Evolutionary conservation across 768 basidiomycete genomes (phyloP), one percentile per base, ranked within the genome.

Genomic region (Agaricus subrufescens): DNA sequence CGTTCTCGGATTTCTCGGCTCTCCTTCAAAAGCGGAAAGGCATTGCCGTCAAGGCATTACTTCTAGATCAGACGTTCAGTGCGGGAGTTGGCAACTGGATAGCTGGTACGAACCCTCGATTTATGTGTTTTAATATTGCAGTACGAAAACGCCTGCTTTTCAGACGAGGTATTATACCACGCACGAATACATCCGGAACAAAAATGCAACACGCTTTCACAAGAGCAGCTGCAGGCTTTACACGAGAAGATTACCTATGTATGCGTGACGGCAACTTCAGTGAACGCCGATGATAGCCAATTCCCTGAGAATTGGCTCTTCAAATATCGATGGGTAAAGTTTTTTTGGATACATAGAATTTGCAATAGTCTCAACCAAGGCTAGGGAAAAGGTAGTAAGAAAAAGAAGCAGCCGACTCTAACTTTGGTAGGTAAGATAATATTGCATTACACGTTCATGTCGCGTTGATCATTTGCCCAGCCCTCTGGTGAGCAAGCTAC

Each of bases 51-150:
- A 91, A 91, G 63, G 83, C 85, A 1, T 73, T 92, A n/a, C 73
- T 91, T 12, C 75, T 91, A 42, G 84, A 91, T 66, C 89, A 91
- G 66, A 81, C 85, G 0, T 91, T 91, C 71, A 87, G 81, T 59
- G 88, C 89, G 10, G 90, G 90, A 1, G 81, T 92, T 9, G 87
- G 90, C 3, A 92, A 91, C 65, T 91, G 89, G 85, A 81, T 91
- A 19, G 89, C 89, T 62, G 87, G 87, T 83, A 60, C 43, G 63
- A 68, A 38, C 14, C 14, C 15, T 43, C 15, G 15, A 15, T 15
- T 63, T 34, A 10, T 34, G 34, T 38, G 38, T 26, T 27, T 59
- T 30, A 45, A 29, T 31, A 15, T 44, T 19, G 23, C 44, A 45
- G 8, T 23, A 27, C 26, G 27, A 30, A 48, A 48, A 43, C 30